Evolutionary conservation across 495 filamentous ascomycete species (phyloP).

Genomic region (Massariosphaeria phaeospora): DNA sequence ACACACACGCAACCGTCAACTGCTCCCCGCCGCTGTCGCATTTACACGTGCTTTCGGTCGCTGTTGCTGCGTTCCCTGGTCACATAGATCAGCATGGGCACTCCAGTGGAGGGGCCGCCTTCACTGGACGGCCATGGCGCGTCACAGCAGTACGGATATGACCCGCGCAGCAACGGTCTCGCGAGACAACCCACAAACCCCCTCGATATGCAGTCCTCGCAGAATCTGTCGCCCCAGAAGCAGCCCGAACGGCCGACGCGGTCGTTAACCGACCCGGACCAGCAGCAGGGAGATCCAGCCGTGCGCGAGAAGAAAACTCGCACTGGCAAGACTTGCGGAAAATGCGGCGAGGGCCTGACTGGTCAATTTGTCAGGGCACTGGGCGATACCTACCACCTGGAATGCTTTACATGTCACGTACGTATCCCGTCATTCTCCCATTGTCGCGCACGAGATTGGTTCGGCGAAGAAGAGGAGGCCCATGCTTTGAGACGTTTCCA

Average conservation of each 20-base stretch:
- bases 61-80: background rate
- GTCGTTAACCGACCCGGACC: slow-evolving; percentile 15
- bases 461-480: too few species aligned
- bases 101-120: slow-evolving; percentile 33
- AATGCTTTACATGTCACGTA: slow-evolving; percentile 97
- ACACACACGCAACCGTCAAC: slow-evolving; percentile 1
- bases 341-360: slow-evolving; percentile 77
- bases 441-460: too few species aligned
- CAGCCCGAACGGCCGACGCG: background rate
- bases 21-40: background rate
- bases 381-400: slow-evolving; percentile 88
- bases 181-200: slow-evolving; percentile 23
- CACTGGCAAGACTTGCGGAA: slow-evolving; percentile 65
- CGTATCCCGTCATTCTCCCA: slow-evolving; percentile 39
- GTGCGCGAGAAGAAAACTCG: slow-evolving; percentile 16
- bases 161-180: slow-evolving; percentile 29
- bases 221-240: slow-evolving; percentile 7
- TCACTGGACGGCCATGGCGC: slow-evolving; percentile 31
- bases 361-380: slow-evolving; percentile 95
- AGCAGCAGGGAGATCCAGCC: background rate
- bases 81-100: slow-evolving; percentile 23
- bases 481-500: too few species aligned
- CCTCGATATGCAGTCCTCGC: slow-evolving; percentile 1
- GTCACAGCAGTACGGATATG: slow-evolving; percentile 20
- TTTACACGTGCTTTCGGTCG: background rate